Base-by-base conservation (phyloP, 2,329 filamentous ascomycete species). In the Fonsecaea pugnacius region DNA sequence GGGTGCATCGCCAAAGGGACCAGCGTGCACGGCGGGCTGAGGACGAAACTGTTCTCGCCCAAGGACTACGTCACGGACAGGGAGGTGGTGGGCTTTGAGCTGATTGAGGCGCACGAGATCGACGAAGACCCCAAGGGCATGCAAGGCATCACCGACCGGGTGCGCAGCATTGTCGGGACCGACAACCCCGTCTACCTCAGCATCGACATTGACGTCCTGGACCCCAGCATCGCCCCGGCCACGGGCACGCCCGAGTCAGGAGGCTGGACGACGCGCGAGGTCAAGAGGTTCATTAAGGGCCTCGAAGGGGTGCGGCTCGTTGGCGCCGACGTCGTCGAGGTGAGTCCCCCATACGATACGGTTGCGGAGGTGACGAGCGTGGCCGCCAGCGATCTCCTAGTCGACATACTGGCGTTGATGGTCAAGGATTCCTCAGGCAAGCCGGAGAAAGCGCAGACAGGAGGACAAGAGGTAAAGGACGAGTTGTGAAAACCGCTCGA, bases 11-110 rank as follows among this genome's bases (percentile, higher is more conserved):
- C 83, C 67, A 96, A 95, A 73, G 90, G 94, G 78, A 89, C 86
- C 69, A 94, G 92, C 78, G 92, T 96, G 76, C 91, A 96, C 75
- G 91, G 90, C 18, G 91, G 91, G 40, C 94, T 96, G 75, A 86
- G 91, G 61, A 95, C 91, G 0, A 95, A 91, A 2, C 81, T 95
- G 24, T 90, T 87, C 66, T 90, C 90, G 0, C 87, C 89, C 0
- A 89, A 86, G 21, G 91, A 94, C 78, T 93, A 93, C 75, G 90
- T 91, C 70, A 91, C 93, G 73, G 91, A 95, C 73, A 90, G 90
- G 36, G 92, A 93, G 77, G 91, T 89, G 73, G 83, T 83, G 0
- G 91, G 91, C 4, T 94, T 94, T 73, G 84, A 91, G 77, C 92
- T 93, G 65, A 87, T 92, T 50, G 90, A 93, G 78, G 91, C 88